Percentiles rank a stretch among this genome's conserved stretches.
Evolutionary conservation across 2,329 filamentous ascomycete species (phyloP).

Genomic region (Whalleya microplaca): DNA sequence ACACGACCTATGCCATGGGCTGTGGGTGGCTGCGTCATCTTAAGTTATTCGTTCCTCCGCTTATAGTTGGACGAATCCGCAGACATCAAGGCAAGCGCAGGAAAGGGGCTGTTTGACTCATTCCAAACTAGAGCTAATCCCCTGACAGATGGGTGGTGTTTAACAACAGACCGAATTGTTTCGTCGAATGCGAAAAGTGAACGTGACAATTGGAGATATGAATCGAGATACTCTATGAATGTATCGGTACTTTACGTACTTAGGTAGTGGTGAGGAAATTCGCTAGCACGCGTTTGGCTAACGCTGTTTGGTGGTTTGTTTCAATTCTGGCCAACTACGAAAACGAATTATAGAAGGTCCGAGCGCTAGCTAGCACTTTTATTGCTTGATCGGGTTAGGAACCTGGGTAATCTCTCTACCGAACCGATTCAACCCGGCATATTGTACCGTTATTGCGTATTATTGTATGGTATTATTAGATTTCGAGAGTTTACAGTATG

Average conservation of each 20-base stretch:
- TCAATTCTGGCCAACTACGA: conserved; percentile 7
- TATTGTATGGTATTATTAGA: background rate
- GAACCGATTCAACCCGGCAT: background rate
- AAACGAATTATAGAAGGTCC: conserved; percentile 9
- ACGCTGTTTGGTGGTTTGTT: conserved; percentile 14
- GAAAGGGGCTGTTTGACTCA: too few relatives aligned
- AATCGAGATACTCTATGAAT: background rate
- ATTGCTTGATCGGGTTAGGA: background rate
- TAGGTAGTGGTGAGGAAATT: too few relatives aligned
- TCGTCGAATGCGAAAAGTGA: conserved; percentile 15
- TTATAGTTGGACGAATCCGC: too few relatives aligned
- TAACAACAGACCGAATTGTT: too few relatives aligned
- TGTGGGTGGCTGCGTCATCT: background rate
- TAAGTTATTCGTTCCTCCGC: too few relatives aligned
- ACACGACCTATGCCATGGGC: background rate
- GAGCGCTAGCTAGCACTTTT: conserved; percentile 8
- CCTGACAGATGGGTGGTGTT: too few relatives aligned
- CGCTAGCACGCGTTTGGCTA: conserved; percentile 1
- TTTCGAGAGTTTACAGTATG: background rate
- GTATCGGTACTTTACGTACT: too few relatives aligned
- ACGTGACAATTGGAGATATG: conserved; percentile 21
- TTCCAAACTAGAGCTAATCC: too few relatives aligned
- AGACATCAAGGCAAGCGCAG: background rate
- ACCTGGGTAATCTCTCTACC: background rate
- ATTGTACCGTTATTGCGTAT: background rate